A percentile compares a stretch with the other conserved stretches of the same genome.
These are phyloP conservation scores for Suhomyces canberraensis DNA, from an alignment of 805 yeast species.

Conservation along the genomic window DNA sequence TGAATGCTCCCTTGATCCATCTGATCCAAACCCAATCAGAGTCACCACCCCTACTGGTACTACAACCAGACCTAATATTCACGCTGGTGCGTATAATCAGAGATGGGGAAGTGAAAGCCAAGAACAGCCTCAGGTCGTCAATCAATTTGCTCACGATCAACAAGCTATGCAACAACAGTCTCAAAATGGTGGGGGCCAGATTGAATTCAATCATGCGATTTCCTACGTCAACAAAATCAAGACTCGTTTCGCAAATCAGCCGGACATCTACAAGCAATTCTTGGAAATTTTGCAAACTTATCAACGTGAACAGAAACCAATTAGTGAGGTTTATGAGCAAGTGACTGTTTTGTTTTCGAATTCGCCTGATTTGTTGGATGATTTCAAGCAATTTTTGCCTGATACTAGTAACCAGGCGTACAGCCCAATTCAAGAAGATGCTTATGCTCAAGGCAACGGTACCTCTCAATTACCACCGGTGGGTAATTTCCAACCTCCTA, in stretches of 20 bases:
- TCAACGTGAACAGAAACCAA: constrained; percentile 93
- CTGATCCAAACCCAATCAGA: constrained; percentile 87
- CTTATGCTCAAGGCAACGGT: constrained; percentile 25
- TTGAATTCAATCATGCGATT: constrained; percentile 96
- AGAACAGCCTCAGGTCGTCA: constrained; percentile 14
- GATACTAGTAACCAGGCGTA: constrained; percentile 54
- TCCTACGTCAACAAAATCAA: constrained; percentile 95
- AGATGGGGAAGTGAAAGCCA: constrained; percentile 24
- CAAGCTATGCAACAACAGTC: constrained; percentile 13
- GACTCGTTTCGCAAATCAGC: constrained; percentile 87
- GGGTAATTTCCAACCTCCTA: constrained; percentile 79
- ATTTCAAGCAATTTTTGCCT: constrained; percentile 92
- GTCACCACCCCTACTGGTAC: constrained; percentile 96
- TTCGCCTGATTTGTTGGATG: constrained; percentile 92
- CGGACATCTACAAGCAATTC: constrained; percentile 92
- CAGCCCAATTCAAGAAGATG: constrained; percentile 19
- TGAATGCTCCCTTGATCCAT: constrained; percentile 84
- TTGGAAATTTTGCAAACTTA: constrained; percentile 94
- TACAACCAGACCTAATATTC: constrained; percentile 61
- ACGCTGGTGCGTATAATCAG: constrained; percentile 20
- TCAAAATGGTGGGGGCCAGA: constrained; percentile 61
- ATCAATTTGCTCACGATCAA: constrained; percentile 16
- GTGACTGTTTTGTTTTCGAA: constrained; percentile 84
- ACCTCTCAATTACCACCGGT: constrained; percentile 76
- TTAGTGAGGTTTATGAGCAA: constrained; percentile 91